Evolutionary conservation across 164 flowering plant species (phyloP), one percentile per base, ranked within the genome.

Genomic region (Sextonia rubra): DNA sequence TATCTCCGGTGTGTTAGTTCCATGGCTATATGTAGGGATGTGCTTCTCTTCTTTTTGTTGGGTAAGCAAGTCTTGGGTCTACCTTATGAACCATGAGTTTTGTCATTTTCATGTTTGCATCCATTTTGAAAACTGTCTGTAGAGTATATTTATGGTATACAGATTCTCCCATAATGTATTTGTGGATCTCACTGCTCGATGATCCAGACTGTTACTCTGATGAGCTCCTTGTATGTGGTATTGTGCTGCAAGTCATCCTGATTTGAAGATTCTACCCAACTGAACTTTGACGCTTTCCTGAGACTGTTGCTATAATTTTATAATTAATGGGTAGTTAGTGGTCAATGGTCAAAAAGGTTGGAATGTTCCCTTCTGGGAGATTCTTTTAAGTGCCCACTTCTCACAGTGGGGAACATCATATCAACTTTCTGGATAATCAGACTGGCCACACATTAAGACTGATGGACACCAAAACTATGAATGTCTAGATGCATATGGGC

Each of bases 11-110:
- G 98, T 93, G 74, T 76, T 89, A 29, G 97, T 91, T 32, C 98
- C 98, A 55, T 93, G 98, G 98, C 84, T 93, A 20, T 91, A 93
- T 80, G 78, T 93, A 64, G 97, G 98, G 49, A 93, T 91, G 97
- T 93, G 97, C 81, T 89, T 93, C 78, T 93, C 98, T 27, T 91
- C 98, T 77, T 93, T 93, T 80, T 93, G 98, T 77, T 93, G 98
- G 98, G 98, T 91, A 86, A 74, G 93, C 90, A 85, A 74, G 92
- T 76, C 12, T 7, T 63, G 9, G 47, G 37, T 20, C 30, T 25
- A 24, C 23, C 6, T 22, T 20, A 22, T n/a, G 24, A 20, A 58
- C 61, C 61, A n/a, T 58, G 61, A 20, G 23, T 22, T 58, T 22
- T 58, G 61, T 58, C 61, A 20, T 22, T 22, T 58, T 58, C 20